Conservation (phyloP, 805 yeast genomes). For the Pichia occidentalis region DNA sequence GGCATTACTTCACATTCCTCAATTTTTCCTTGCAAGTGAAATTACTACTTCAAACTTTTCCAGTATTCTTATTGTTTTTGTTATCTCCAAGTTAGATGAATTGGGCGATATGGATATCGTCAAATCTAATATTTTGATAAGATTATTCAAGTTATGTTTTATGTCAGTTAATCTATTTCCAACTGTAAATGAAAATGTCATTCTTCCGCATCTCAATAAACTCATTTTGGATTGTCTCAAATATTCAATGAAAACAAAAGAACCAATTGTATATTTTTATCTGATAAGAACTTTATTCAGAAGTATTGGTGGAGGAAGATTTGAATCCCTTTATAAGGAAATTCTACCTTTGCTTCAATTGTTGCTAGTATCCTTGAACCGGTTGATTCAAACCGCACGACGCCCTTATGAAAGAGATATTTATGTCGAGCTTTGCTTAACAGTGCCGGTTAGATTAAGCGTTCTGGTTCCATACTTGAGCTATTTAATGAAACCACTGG, state of each 20-base stretch:
- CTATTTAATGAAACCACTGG: constrained; percentile 85
- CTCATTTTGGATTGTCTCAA: constrained; percentile 75
- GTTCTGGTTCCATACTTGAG: constrained; percentile 90
- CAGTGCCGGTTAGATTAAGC: constrained; percentile 91
- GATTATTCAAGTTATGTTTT: constrained; percentile 86
- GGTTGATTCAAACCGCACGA: constrained; percentile 74
- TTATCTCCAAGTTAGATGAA: constrained; percentile 64
- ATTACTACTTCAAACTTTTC: constrained; percentile 90
- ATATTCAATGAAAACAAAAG: constrained; percentile 76
- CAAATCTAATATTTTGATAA: constrained; percentile 71
- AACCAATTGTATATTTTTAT: constrained; percentile 85
- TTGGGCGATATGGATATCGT: constrained; percentile 76
- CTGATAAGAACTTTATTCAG: constrained; percentile 83
- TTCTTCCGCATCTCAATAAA: constrained; percentile 81
- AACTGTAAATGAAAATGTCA: constrained; percentile 74
- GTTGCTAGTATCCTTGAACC: constrained; percentile 75
- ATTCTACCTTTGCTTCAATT: constrained; percentile 88
- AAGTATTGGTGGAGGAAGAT: constrained; percentile 95
- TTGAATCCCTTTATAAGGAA: constrained; percentile 87
- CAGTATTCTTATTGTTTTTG: constrained; percentile 70
- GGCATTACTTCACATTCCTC: constrained; percentile 84
- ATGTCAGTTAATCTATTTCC: constrained; percentile 95
- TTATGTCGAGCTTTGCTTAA: constrained; percentile 88
- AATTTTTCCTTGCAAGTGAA: constrained; percentile 88
- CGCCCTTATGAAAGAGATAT: constrained; percentile 88